Percentiles rank a stretch among this genome's conserved stretches.
Conservation (phyloP, 306 rosid genomes). For the Alnus rubra region DNA sequence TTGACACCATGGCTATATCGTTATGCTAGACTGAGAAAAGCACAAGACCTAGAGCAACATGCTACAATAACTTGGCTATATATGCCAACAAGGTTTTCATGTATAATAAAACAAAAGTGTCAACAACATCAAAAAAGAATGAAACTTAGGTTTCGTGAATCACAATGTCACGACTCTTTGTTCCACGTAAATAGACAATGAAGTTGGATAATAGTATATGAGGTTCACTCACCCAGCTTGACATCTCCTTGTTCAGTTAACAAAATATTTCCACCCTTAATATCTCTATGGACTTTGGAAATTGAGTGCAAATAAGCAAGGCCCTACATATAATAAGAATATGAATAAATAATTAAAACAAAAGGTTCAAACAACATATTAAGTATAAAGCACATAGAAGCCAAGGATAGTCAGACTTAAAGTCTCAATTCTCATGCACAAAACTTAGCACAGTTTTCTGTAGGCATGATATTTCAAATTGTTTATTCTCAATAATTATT, state of each 20-base stretch:
- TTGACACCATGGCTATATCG: too few relatives aligned
- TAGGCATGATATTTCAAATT: neutral
- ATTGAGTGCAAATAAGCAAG: slow-evolving; percentile 96
- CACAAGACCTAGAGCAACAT: too few relatives aligned
- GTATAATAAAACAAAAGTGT: neutral
- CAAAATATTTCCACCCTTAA: slow-evolving; percentile 96
- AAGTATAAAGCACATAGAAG: slow-evolving; percentile 7
- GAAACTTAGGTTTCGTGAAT: neutral
- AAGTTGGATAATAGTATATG: slow-evolving; percentile 1
- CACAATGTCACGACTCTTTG: neutral
- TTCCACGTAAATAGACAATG: neutral
- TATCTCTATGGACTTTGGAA: slow-evolving; percentile 97
- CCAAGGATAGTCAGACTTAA: neutral
- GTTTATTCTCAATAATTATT: neutral
- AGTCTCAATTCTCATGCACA: neutral
- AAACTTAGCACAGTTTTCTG: neutral
- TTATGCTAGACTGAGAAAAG: too few relatives aligned
- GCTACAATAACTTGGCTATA: neutral
- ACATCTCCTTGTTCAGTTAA: slow-evolving; percentile 98
- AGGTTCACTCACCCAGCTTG: slow-evolving; percentile 82
- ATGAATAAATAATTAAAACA: neutral
- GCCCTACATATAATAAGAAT: slow-evolving; percentile 52
- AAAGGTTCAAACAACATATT: slow-evolving; percentile 10
- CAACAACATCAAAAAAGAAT: neutral
- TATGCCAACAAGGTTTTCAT: slow-evolving; percentile 9